These are phyloP conservation scores for Sorghum bicolor DNA, from an alignment of 176 grass and related monocot genomes.

Conservation along the genomic window Sorghum_bicolor_NCBIv3 NC_012870.2:75706501-75707000, in stretches of 20 bases:
- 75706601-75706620: not conserved
- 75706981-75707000: not conserved
- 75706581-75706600: slow-evolving; percentile 31
- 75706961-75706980: not conserved
- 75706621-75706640: not conserved
- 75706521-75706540: slow-evolving; percentile 87
- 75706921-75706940: not conserved
- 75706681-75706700: not conserved
- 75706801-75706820: not conserved
- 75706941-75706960: slow-evolving; percentile 18
- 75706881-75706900: slow-evolving; percentile 12
- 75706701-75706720: slow-evolving; percentile 11
- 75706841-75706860: slow-evolving; percentile 73
- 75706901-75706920: slow-evolving; percentile 3
- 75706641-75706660: not conserved
- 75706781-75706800: slow-evolving; percentile 29
- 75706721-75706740: slow-evolving; percentile 27
- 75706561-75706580: slow-evolving; percentile 47
- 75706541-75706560: slow-evolving; percentile 43
- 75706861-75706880: not conserved
- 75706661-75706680: slow-evolving; percentile 4
- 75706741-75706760: slow-evolving; percentile 31
- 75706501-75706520: slow-evolving; percentile 93
- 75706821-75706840: slow-evolving; percentile 93
- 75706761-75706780: slow-evolving; percentile 37